Percentiles rank a stretch among this genome's conserved stretches.
These are phyloP conservation scores for Mediolabrus comicus DNA, from an alignment of 108 stramenopile genomes.

Conservation along the genomic window DNA sequence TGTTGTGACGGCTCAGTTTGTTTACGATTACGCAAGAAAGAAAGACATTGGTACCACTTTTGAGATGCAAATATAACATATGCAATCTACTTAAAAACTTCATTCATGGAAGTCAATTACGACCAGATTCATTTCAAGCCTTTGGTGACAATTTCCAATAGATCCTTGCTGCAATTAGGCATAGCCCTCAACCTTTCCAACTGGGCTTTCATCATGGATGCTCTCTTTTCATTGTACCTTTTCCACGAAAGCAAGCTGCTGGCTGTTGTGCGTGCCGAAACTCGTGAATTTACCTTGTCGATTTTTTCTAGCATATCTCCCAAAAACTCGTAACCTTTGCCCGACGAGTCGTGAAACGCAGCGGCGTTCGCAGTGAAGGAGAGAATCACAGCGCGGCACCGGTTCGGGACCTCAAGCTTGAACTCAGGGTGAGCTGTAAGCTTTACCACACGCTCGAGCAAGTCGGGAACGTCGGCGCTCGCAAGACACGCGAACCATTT, in stretches of 20 bases:
- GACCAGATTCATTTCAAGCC: slow-evolving; percentile 46
- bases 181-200: slow-evolving; percentile 62
- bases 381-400: slow-evolving; percentile 80
- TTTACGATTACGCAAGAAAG: slow-evolving; percentile 12
- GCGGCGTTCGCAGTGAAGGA: slow-evolving; percentile 81
- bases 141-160: slow-evolving; percentile 79
- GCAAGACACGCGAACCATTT: slow-evolving; percentile 94
- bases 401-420: slow-evolving; percentile 90
- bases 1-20: slow-evolving; percentile 64
- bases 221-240: slow-evolving; percentile 72
- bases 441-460: slow-evolving; percentile 56
- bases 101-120: not conserved
- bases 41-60: slow-evolving; percentile 22
- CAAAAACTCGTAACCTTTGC: slow-evolving; percentile 89
- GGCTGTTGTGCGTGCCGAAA: slow-evolving; percentile 77
- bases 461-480: slow-evolving; percentile 65
- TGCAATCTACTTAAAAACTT: no score
- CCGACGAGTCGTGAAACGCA: slow-evolving; percentile 84
- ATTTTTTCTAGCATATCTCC: slow-evolving; percentile 75
- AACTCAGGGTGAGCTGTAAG: slow-evolving; percentile 88
- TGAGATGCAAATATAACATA: slow-evolving; percentile 21
- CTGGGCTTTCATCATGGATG: slow-evolving; percentile 77
- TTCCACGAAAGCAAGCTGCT: slow-evolving; percentile 80
- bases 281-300: slow-evolving; percentile 91
- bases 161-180: slow-evolving; percentile 72